Base-by-base conservation (phyloP, 305 asterid genomes). In the Fraxinus velutina region DNA sequence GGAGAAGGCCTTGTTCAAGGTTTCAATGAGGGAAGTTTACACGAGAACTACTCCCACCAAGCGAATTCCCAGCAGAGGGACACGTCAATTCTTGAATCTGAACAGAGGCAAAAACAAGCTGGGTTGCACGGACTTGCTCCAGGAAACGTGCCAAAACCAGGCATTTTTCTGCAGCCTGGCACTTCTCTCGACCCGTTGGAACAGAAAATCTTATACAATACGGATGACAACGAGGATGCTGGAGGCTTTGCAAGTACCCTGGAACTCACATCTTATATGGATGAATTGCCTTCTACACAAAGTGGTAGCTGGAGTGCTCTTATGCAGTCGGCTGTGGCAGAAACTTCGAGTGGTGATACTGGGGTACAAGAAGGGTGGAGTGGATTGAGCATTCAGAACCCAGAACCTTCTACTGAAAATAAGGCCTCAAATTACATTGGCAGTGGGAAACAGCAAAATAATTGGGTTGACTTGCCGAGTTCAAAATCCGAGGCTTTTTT, bases 291-390 rank as follows among this genome's bases (percentile, higher is more conserved):
- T 8, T 87, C 92, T 32, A 73, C 85, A 77, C 93, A 92, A 85
- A 88, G 91, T 88, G 97, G 95, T 79, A 91, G 94, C 89, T 94
- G 97, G 98, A 94, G 98, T 86, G 98, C 98, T 79, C 95, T 94
- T 83, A 94, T 94, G 98, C 98, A 92, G 85, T 90, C 98, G 73
- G 98, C 98, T 29, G 96, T 91, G 55, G 93, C 93, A 32, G 98
- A 94, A 85, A 89, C 92, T 81, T 91, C 95, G 44, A 83, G 95
- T 77, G 90, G 86, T 78, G 94, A 91, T 82, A 87, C 93, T 24
- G 94, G 87, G 34, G 81, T 89, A 78, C 94, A 89, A 84, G 97
- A 92, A 82, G 96, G 90, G 83, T 90, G 95, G 94, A 90, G 92
- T 74, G 94, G 93, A 52, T 83, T 91, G 87, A 93, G 92, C 86